Conservation (phyloP, 306 rosid genomes). For the Cicer chorassanicum region DNA sequence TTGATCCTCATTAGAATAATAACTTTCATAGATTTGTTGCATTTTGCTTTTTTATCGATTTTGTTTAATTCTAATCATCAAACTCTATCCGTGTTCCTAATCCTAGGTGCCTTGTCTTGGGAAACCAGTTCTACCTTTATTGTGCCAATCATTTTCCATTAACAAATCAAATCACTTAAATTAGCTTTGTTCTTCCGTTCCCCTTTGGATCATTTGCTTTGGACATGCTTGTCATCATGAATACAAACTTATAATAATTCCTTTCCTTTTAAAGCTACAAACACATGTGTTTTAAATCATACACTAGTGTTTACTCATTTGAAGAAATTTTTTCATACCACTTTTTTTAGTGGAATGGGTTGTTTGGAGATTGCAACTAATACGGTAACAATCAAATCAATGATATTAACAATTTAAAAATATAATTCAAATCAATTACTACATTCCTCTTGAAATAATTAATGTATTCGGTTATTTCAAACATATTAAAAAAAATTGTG, state of each 20-base stretch:
- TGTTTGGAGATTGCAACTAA: no score
- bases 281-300: constrained; percentile 41
- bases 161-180: constrained; percentile 48
- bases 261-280: constrained; percentile 45
- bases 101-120: constrained; percentile 58
- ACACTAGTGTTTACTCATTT: constrained; percentile 29
- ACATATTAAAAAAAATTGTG: no score
- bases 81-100: constrained; percentile 34
- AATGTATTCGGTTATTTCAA: no score
- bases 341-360: not conserved
- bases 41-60: constrained; percentile 38
- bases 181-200: constrained; percentile 17
- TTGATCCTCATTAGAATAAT: constrained; percentile 48
- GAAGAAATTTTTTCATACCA: not conserved
- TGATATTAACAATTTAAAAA: no score
- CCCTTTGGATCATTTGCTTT: constrained; percentile 42
- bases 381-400: no score
- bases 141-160: constrained; percentile 60
- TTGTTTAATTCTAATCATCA: constrained; percentile 51
- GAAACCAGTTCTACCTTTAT: constrained; percentile 54
- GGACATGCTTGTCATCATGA: constrained; percentile 59
- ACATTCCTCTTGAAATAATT: no score
- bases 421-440: no score
- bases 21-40: constrained; percentile 39
- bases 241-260: constrained; percentile 46